Evolutionary conservation across 2,329 filamentous ascomycete genomes (phyloP).

Genomic region (Xylariaceae sp.): DNA sequence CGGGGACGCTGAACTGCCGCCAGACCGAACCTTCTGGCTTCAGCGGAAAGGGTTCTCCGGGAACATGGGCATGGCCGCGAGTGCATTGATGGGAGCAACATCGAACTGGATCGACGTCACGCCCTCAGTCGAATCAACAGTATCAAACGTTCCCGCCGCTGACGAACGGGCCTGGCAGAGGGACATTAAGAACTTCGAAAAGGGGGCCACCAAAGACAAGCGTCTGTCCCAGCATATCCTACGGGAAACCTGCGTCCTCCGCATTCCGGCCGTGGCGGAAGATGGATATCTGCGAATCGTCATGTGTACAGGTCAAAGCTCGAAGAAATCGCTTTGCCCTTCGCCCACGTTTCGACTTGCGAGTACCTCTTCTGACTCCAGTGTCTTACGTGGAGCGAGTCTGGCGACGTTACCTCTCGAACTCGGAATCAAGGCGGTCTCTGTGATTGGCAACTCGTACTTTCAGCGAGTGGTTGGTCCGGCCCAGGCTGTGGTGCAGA

Average conservation of each 20-base stretch:
- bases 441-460: constrained; percentile 42
- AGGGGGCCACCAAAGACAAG: constrained; percentile 45
- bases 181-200: constrained; percentile 59
- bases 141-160: constrained; percentile 45
- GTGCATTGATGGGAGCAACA: constrained; percentile 55
- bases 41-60: constrained; percentile 65
- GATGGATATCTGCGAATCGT: constrained; percentile 68
- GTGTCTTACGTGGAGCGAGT: constrained; percentile 59
- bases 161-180: constrained; percentile 65
- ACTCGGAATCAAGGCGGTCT: constrained; percentile 54
- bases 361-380: constrained; percentile 57
- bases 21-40: constrained; percentile 58
- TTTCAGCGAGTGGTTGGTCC: constrained; percentile 42
- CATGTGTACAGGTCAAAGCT: constrained; percentile 45
- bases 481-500: constrained; percentile 39
- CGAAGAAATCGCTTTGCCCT: constrained; percentile 51
- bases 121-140: constrained; percentile 43
- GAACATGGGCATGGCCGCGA: constrained; percentile 61
- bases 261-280: constrained; percentile 56
- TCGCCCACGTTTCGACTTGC: constrained; percentile 66
- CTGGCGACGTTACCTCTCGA: constrained; percentile 61
- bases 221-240: constrained; percentile 45
- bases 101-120: constrained; percentile 65
- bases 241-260: constrained; percentile 59
- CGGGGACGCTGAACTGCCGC: constrained; percentile 51